These are phyloP conservation scores for Pyricularia pennisetigena DNA, from an alignment of 2,329 filamentous ascomycete species.

Conservation along the genomic window DNA sequence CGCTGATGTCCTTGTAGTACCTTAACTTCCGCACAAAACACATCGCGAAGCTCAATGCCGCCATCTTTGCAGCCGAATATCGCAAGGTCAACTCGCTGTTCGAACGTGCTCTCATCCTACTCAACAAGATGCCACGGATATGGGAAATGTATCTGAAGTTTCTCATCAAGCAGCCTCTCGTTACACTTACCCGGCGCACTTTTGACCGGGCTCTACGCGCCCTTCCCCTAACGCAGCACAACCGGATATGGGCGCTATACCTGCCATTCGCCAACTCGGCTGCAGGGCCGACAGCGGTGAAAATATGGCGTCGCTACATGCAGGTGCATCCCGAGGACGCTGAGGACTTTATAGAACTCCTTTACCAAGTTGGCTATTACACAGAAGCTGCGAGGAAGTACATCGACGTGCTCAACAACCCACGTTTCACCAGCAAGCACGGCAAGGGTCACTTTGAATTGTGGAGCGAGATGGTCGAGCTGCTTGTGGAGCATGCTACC, in stretches of 20 bases:
- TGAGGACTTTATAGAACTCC: constrained; percentile 88
- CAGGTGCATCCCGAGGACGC: constrained; percentile 92
- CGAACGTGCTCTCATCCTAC: constrained; percentile 79
- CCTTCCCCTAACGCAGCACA: constrained; percentile 88
- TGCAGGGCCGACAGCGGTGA: constrained; percentile 80
- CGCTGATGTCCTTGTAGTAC: constrained; percentile 46
- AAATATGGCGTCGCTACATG: constrained; percentile 93
- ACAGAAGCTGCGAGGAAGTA: constrained; percentile 88
- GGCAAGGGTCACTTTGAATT: constrained; percentile 93
- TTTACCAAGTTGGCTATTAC: constrained; percentile 72
- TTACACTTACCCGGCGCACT: constrained; percentile 75
- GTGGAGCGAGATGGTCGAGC: constrained; percentile 95
- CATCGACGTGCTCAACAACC: constrained; percentile 85
- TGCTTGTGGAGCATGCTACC: constrained; percentile 83
- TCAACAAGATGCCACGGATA: constrained; percentile 98
- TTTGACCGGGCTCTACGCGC: constrained; percentile 91
- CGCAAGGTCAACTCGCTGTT: constrained; percentile 92
- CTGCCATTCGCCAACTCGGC: constrained; percentile 85
- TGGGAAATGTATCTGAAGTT: constrained; percentile 98
- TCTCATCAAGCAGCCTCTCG: constrained; percentile 79
- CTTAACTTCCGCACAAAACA: constrained; percentile 76
- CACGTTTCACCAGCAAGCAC: constrained; percentile 82
- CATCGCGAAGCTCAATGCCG: constrained; percentile 72
- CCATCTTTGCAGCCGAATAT: constrained; percentile 69
- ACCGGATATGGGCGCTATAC: constrained; percentile 89